These are phyloP conservation scores for Venturia asperata DNA, from an alignment of 2,329 filamentous ascomycete species.

Conservation along the genomic window DNA sequence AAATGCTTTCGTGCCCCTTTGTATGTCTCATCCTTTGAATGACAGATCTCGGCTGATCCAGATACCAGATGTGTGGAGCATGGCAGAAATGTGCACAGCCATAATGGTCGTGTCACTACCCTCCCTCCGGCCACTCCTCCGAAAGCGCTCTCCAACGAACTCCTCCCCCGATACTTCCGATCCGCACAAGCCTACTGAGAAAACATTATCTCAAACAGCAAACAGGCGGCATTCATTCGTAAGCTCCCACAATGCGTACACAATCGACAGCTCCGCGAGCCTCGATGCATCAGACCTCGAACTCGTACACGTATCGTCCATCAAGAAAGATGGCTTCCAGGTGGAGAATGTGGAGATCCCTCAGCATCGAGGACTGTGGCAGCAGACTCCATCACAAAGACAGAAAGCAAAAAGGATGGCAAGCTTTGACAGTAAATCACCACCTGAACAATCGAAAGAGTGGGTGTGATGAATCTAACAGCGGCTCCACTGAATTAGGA, in stretches of 20 bases:
- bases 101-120: constrained; percentile 27
- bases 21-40: constrained; percentile 21
- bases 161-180: neutral
- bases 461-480: neutral
- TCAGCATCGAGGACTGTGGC: neutral
- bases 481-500: neutral
- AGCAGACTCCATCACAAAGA: neutral
- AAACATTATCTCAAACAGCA: neutral
- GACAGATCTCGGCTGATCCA: neutral
- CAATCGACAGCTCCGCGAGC: neutral
- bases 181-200: neutral
- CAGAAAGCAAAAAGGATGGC: neutral
- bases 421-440: neutral
- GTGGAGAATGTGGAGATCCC: neutral
- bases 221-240: neutral
- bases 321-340: neutral
- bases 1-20: constrained; percentile 27
- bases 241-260: neutral
- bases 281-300: neutral
- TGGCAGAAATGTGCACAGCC: constrained; percentile 27
- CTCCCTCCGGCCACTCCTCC: constrained; percentile 25
- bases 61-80: constrained; percentile 24
- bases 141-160: constrained; percentile 11
- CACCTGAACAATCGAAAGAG: constrained; percentile 4
- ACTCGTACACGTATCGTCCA: neutral